Conservation (phyloP, 2,329 filamentous ascomycete species). For the Cladosporium oxysporum region DNA sequence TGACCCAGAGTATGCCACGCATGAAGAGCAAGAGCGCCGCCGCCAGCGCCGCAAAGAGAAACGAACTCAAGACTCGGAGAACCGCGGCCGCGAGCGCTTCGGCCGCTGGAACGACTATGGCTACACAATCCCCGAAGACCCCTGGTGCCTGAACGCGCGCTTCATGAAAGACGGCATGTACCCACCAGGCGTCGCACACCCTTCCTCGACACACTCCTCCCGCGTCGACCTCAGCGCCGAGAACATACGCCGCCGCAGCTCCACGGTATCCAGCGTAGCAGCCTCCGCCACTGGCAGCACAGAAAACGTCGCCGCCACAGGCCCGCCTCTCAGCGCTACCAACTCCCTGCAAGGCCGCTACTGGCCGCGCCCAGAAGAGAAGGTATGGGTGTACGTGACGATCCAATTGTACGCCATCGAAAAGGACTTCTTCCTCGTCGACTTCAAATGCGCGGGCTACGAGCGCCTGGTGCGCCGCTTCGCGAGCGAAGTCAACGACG, state of each 20-base stretch:
- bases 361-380: slow-evolving; percentile 53
- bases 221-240: slow-evolving; percentile 46
- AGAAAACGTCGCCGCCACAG: slow-evolving; percentile 34
- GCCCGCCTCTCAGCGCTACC: slow-evolving; percentile 18
- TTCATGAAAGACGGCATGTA: slow-evolving; percentile 81
- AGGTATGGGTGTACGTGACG: slow-evolving; percentile 90
- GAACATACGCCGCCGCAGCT: slow-evolving; percentile 29
- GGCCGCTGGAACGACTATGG: slow-evolving; percentile 56
- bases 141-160: slow-evolving; percentile 90
- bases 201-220: slow-evolving; percentile 52
- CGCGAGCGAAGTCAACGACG: slow-evolving; percentile 38
- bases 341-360: slow-evolving; percentile 19
- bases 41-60: slow-evolving; percentile 27
- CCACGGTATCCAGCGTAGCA: slow-evolving; percentile 28
- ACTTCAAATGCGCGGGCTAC: slow-evolving; percentile 98
- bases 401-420: slow-evolving; percentile 97
- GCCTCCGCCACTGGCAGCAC: slow-evolving; percentile 28
- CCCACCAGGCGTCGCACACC: slow-evolving; percentile 52
- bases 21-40: slow-evolving; percentile 38
- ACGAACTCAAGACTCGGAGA: slow-evolving; percentile 23
- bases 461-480: slow-evolving; percentile 70
- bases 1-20: slow-evolving; percentile 41
- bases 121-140: slow-evolving; percentile 87
- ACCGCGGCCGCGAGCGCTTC: slow-evolving; percentile 43
- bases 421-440: slow-evolving; percentile 87